phyloP scores from a whole-genome alignment of 2,329 filamentous ascomycete genomes.

The Colletotrichum tofieldiae region DNA sequence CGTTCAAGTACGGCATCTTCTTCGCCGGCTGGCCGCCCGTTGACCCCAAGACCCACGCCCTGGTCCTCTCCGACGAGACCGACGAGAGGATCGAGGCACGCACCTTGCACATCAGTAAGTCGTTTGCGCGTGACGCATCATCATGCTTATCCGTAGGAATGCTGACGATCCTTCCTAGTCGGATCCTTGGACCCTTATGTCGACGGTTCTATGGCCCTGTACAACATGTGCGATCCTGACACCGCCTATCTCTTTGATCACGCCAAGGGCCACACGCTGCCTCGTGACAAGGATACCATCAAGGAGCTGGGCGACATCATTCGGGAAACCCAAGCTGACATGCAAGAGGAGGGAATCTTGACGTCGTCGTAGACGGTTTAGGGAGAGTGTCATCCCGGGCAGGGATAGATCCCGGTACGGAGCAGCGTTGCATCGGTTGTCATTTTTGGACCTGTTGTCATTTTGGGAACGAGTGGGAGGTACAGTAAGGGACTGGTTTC shows the following conservation, averaged over 20 bases:
- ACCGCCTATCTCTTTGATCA: slow-evolving; percentile 75
- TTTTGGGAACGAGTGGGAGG: slow-evolving; percentile 8
- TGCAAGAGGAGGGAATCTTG: slow-evolving; percentile 39
- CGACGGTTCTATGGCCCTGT: slow-evolving; percentile 72
- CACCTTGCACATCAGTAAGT: slow-evolving; percentile 67
- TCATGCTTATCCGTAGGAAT: background rate
- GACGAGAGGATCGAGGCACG: slow-evolving; percentile 66
- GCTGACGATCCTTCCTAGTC: slow-evolving; percentile 53
- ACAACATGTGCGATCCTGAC: slow-evolving; percentile 74
- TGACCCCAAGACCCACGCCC: slow-evolving; percentile 58
- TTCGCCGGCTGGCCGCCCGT: slow-evolving; percentile 70
- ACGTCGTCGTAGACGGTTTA: slow-evolving; percentile 34
- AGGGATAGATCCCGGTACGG: slow-evolving; percentile 12
- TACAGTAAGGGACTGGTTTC: slow-evolving; percentile 20
- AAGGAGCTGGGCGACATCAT: slow-evolving; percentile 63
- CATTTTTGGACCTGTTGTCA: slow-evolving; percentile 4
- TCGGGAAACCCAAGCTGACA: slow-evolving; percentile 48
- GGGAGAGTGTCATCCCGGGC: background rate
- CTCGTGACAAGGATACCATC: slow-evolving; percentile 66
- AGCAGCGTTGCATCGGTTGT: slow-evolving; percentile 21
- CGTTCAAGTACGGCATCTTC: slow-evolving; percentile 66
- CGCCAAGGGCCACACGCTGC: slow-evolving; percentile 75
- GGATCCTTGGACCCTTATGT: slow-evolving; percentile 73
- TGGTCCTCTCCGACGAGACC: slow-evolving; percentile 64
- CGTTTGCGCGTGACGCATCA: no score